These are phyloP conservation scores for Pythium utonaiense DNA, from an alignment of 352 stramenopile genomes.

Conservation along the genomic window DNA sequence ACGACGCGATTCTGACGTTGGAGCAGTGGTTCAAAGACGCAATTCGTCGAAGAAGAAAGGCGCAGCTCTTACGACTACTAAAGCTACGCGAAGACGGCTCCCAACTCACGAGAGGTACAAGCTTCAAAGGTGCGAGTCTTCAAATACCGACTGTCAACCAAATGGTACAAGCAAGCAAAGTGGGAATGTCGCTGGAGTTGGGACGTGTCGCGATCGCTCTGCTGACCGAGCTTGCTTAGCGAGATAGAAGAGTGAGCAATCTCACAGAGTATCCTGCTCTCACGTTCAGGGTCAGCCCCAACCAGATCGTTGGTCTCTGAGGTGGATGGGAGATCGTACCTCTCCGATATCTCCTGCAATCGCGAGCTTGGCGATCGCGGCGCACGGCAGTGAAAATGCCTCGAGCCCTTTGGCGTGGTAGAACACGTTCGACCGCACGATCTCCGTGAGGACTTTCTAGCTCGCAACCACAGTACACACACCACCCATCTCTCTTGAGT, in stretches of 20 bases:
- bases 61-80: not conserved
- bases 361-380: conserved; percentile 38
- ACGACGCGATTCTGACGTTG: conserved; percentile 30
- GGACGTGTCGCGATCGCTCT: conserved; percentile 21
- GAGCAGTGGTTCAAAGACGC: conserved; percentile 24
- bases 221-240: conserved; percentile 14
- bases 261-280: not conserved
- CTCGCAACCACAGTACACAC: not conserved
- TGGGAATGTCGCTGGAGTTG: conserved; percentile 25
- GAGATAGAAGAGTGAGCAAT: not conserved
- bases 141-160: conserved; percentile 32
- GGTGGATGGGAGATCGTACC: not conserved
- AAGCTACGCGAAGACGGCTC: not conserved
- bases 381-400: conserved; percentile 53
- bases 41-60: conserved; percentile 18
- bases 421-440: conserved; percentile 69
- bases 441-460: conserved; percentile 71
- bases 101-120: not conserved
- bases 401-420: conserved; percentile 79
- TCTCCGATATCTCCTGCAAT: conserved; percentile 13
- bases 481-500: not conserved
- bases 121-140: conserved; percentile 3
- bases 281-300: not conserved
- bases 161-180: conserved; percentile 26
- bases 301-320: too few species aligned